phyloP scores from a whole-genome alignment of 1,284 basidiomycete species.

The Malassezia yamatoensis region DNA sequence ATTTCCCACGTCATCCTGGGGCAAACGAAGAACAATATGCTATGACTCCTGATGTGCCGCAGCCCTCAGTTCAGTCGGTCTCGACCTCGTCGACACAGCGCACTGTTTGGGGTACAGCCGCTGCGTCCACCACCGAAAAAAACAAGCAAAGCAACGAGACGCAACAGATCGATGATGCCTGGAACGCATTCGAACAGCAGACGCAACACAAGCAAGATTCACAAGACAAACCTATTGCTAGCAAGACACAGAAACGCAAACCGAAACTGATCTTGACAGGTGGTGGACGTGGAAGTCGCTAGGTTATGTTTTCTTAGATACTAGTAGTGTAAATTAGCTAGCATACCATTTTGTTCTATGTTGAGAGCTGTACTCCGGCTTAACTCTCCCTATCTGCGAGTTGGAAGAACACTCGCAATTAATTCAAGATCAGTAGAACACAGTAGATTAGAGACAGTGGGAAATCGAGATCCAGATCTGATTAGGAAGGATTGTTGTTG shows the following conservation, averaged over 20 bases:
- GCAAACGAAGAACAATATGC: constrained; percentile 9
- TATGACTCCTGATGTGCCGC: constrained; percentile 18
- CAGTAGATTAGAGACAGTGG: no score
- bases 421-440: no score
- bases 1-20: constrained; percentile 40
- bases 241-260: constrained; percentile 27
- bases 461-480: no score
- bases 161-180: constrained; percentile 40
- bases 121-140: constrained; percentile 5
- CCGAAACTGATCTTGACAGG: constrained; percentile 41
- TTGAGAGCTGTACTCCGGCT: no score
- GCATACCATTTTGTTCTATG: no score
- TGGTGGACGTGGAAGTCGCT: constrained; percentile 22
- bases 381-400: no score
- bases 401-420: no score
- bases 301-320: not conserved
- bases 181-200: constrained; percentile 37
- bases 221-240: not conserved
- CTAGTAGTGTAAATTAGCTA: no score
- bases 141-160: constrained; percentile 5
- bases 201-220: constrained; percentile 13
- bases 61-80: not conserved
- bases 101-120: constrained; percentile 46
- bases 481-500: no score
- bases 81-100: constrained; percentile 14